These are phyloP conservation scores for Paraphaeosphaeria sporulosa DNA, from an alignment of 2,329 filamentous ascomycete species.

Conservation along the genomic window DNA sequence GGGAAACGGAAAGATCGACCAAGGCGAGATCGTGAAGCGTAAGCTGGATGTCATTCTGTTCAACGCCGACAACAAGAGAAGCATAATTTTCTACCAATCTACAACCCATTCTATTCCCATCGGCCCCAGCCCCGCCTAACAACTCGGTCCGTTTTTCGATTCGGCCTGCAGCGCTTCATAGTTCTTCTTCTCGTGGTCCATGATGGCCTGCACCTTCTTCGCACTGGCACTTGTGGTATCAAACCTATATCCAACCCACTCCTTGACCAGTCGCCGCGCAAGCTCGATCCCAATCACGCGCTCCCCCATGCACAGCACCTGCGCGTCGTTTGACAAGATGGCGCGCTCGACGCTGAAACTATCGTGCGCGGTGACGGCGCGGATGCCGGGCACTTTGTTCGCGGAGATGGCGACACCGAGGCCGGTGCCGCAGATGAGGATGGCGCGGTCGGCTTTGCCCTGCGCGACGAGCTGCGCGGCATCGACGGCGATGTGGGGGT, in stretches of 20 bases:
- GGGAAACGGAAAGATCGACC: too few relatives aligned
- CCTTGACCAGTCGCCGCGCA: constrained; percentile 76
- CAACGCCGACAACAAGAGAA: neutral
- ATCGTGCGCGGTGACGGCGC: constrained; percentile 90
- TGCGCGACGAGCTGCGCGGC: constrained; percentile 70
- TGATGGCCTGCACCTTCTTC: constrained; percentile 61
- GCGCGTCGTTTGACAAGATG: constrained; percentile 83
- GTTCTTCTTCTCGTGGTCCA: constrained; percentile 55
- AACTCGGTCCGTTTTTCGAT: neutral
- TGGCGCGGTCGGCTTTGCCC: constrained; percentile 76
- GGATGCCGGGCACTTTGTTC: constrained; percentile 84
- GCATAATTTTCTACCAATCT: neutral
- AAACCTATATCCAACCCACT: constrained; percentile 87
- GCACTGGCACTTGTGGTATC: constrained; percentile 71
- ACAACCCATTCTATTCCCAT: neutral
- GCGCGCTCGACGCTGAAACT: constrained; percentile 83
- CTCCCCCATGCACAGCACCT: constrained; percentile 88
- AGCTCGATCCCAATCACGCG: constrained; percentile 82
- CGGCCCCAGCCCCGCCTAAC: constrained; percentile 1
- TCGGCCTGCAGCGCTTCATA: constrained; percentile 30
- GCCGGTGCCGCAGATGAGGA: constrained; percentile 86
- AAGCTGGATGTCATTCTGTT: neutral
- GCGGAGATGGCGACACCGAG: constrained; percentile 88
- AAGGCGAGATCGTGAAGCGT: too few relatives aligned
- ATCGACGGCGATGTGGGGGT: constrained; percentile 78